A percentile compares a stretch with the other conserved stretches of the same genome.
These are phyloP conservation scores for Suhomyces coccinellae DNA, from an alignment of 1,139 yeast species.

Conservation along the genomic window DNA sequence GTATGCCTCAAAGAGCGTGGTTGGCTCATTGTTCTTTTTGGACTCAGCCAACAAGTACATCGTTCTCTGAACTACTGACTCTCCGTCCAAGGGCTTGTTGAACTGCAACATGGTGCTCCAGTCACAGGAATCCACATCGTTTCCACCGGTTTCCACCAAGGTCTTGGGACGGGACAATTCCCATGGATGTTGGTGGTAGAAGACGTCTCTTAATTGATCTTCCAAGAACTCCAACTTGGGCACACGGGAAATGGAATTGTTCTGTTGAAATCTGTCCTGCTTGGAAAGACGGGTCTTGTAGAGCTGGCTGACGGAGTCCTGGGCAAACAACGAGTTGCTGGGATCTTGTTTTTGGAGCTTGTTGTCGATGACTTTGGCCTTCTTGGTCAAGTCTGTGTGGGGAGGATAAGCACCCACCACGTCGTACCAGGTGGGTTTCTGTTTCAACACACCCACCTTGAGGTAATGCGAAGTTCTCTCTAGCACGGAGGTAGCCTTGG, in stretches of 20 bases:
- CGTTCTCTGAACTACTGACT: constrained; percentile 90
- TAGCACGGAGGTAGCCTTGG: constrained; percentile 66
- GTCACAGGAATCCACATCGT: constrained; percentile 51
- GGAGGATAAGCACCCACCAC: constrained; percentile 85
- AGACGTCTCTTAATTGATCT: constrained; percentile 77
- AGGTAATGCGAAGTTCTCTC: constrained; percentile 76
- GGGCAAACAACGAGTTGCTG: constrained; percentile 25
- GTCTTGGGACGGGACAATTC: constrained; percentile 92
- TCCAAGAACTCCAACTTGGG: constrained; percentile 72
- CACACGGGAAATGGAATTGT: constrained; percentile 47
- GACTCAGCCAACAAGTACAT: constrained; percentile 58
- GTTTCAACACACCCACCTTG: constrained; percentile 59
- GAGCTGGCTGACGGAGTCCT: constrained; percentile 12
- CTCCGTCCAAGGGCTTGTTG: constrained; percentile 81
- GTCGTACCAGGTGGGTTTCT: constrained; percentile 85
- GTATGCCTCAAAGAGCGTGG: constrained; percentile 65
- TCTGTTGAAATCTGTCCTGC: constrained; percentile 28
- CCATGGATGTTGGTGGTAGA: constrained; percentile 97
- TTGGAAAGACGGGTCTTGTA: constrained; percentile 54
- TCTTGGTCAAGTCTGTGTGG: constrained; percentile 55
- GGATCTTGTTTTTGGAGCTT: constrained; percentile 31
- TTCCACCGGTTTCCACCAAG: constrained; percentile 71
- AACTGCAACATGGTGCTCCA: constrained; percentile 81
- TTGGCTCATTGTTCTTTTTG: constrained; percentile 25
- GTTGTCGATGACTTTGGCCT: constrained; percentile 36